Conservation (phyloP, 345 rosid genomes). For the Combretum micranthum region DNA sequence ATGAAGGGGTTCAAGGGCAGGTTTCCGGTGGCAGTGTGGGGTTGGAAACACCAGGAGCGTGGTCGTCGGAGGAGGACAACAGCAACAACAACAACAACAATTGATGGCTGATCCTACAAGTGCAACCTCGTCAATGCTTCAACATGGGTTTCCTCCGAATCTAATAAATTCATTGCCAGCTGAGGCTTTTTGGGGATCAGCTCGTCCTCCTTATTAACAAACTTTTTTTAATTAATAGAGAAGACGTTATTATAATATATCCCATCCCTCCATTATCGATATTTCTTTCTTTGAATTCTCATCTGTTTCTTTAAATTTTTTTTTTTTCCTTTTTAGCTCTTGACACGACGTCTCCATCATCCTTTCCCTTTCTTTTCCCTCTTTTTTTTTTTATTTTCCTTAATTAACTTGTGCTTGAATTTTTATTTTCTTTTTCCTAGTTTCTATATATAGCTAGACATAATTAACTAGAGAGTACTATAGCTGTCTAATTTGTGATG, state of each 20-base stretch:
- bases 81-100: constrained; percentile 51
- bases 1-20: constrained; percentile 28
- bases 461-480: too few relatives aligned
- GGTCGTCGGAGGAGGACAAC: constrained; percentile 18
- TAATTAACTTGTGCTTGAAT: too few relatives aligned
- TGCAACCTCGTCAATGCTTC: constrained; percentile 37
- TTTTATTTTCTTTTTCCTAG: too few relatives aligned
- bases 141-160: constrained; percentile 76
- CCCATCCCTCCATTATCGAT: too few relatives aligned
- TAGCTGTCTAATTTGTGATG: too few relatives aligned
- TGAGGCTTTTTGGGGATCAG: constrained; percentile 73
- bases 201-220: constrained; percentile 48
- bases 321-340: too few relatives aligned
- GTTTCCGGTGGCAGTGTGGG: constrained; percentile 26
- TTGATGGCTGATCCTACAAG: constrained; percentile 52
- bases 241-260: background rate
- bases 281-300: too few relatives aligned
- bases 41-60: constrained; percentile 33
- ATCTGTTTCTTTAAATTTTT: too few relatives aligned
- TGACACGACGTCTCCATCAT: too few relatives aligned
- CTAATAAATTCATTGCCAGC: constrained; percentile 64
- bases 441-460: too few relatives aligned
- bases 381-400: too few relatives aligned
- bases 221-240: background rate
- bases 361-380: too few relatives aligned